Evolutionary conservation across 2,329 filamentous ascomycete genomes (phyloP), one percentile per base, ranked within the genome.

Genomic region (Trichothecium roseum): DNA sequence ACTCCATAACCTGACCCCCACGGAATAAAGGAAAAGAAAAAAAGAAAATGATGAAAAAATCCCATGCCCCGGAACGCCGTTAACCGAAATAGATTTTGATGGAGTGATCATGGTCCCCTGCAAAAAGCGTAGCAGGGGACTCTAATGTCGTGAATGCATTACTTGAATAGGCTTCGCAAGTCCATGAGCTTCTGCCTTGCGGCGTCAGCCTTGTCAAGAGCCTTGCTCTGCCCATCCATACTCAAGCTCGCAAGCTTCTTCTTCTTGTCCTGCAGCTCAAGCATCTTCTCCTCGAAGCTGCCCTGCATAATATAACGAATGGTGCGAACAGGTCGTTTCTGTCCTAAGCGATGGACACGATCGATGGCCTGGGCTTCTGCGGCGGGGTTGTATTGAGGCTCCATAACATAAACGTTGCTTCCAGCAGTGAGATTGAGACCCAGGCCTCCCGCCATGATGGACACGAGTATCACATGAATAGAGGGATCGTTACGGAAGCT

Each of bases 311-410:
- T 81, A 56, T 85, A 96, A 27, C 88, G 77, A 27, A 84, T 78
- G 2, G 87, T 93, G n/a, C 74, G 73, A 1, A 98, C 91, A 10
- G 80, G 74, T n/a, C 91, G 72, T 48, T 76, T 91, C 64, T 98
- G 91, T 1, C 91, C 88, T 2, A 95, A 66, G 14, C 88, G 79
- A 55, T 94, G 88, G 5, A 98, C 85, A 20, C 91, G 84, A 54
- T 96, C 91, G 7, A 96, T 73, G 2, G 91, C 91, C 60, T 98
- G 91, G 5, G 87, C 84, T 57, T 98, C 89, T 0, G 88, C 86
- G 0, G 87, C 88, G 0, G 91, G 91, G 51, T 98, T 98, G 64
- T 89, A 98, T 53, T 95, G 88, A 5, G 91, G 91, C 55, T 98
- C 91, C 89, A 98, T 96, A 49, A 96, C 83, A 55, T 91, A 96